These are phyloP conservation scores for Anthostomella pinea DNA, from an alignment of 2,329 filamentous ascomycete species.

Conservation along the genomic window DNA sequence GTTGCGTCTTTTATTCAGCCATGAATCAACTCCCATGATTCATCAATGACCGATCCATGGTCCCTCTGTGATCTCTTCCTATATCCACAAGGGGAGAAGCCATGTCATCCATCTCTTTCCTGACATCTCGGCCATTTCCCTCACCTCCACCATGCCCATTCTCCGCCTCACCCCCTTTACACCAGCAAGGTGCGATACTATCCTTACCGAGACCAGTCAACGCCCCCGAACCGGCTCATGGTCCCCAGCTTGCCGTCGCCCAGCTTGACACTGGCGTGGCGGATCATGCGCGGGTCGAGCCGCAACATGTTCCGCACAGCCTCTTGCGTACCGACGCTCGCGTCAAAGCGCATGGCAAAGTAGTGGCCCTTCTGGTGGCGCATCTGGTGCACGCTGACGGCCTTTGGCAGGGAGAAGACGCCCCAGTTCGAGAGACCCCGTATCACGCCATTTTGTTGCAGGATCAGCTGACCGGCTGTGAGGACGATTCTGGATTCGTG, in stretches of 20 bases:
- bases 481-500: conserved; percentile 69
- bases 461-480: conserved; percentile 77
- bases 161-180: too few species aligned
- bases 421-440: conserved; percentile 96
- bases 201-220: conserved; percentile 43
- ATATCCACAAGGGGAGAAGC: too few species aligned
- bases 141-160: too few species aligned
- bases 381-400: conserved; percentile 76
- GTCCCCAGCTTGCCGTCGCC: conserved; percentile 60
- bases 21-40: too few species aligned
- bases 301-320: conserved; percentile 71
- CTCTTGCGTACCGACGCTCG: conserved; percentile 69
- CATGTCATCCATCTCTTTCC: too few species aligned
- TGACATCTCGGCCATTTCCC: too few species aligned
- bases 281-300: conserved; percentile 87
- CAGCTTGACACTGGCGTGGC: conserved; percentile 82
- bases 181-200: too few species aligned
- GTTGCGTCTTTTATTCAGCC: too few species aligned
- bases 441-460: conserved; percentile 81
- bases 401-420: conserved; percentile 79
- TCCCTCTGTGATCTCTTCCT: too few species aligned
- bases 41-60: too few species aligned
- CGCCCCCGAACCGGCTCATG: conserved; percentile 46
- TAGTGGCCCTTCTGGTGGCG: conserved; percentile 86
- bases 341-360: conserved; percentile 96